Evolutionary conservation across 441 rosid genomes (phyloP), one percentile per base, ranked within the genome.

Genomic region (Biscutella laevigata): DNA sequence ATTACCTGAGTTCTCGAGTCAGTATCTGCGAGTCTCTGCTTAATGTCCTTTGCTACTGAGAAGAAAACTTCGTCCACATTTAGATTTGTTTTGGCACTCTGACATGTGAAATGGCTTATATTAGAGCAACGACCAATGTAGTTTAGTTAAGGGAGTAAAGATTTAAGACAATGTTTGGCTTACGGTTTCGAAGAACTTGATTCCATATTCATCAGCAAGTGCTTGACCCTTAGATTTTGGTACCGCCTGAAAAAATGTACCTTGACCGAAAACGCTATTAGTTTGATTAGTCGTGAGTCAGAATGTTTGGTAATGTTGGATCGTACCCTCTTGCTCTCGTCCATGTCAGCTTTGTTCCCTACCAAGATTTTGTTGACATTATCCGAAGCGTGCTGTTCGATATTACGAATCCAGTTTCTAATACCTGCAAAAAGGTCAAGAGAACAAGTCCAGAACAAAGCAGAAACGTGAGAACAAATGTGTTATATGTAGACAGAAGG

Each of bases 281-380:
- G 43, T 41, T 56, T 15, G 35, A 51, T 36, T 1, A 3, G 12
- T 33, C 2, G 7, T 29, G 7, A 5, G 44, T 35, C 11, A 43
- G 35, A 32, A 22, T 24, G 11, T 8, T 0, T 0, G 11, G 17
- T 32, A 10, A 19, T 17, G 43, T 27, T 7, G 2, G 6, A 42
- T 11, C 6, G 14, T 75, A 79, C 83, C 81, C 89, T 74, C 70
- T 82, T 82, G 84, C 83, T 82, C 59, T 79, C 83, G 35, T 82
- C 89, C 89, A 82, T 82, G 57, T 82, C 89, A 50, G 89, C 89
- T 64, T 83, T 83, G 84, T 83, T 80, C 12, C 90, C 90, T 16
- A 80, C 82, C 74, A 83, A 57, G 57, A 83, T 76, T 70, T 80
- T 83, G 76, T 77, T 80, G 45, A 83, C 90, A 38, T 83, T 83